phyloP scores from a whole-genome alignment of 164 flowering plant species.

The Stephania yunnanensis region DNA sequence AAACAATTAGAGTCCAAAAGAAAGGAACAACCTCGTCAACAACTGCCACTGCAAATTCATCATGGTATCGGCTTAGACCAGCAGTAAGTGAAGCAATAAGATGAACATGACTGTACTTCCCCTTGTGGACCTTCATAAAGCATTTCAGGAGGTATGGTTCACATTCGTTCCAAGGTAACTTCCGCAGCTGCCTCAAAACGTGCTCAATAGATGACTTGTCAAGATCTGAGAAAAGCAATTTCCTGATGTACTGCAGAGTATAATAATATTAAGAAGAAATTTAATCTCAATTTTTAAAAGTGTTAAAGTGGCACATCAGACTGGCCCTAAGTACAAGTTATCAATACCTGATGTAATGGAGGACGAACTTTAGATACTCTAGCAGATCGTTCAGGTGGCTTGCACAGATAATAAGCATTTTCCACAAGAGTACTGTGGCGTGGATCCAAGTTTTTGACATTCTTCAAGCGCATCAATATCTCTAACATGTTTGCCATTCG shows the following conservation, averaged over 20 bases:
- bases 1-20: neutral
- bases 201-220: constrained; percentile 90
- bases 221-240: constrained; percentile 85
- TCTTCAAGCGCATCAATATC: constrained; percentile 94
- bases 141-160: constrained; percentile 77
- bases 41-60: constrained; percentile 93
- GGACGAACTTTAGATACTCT: constrained; percentile 89
- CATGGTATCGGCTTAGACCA: constrained; percentile 93
- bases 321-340: neutral
- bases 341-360: constrained; percentile 85
- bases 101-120: constrained; percentile 94
- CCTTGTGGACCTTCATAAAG: constrained; percentile 93
- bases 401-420: constrained; percentile 97
- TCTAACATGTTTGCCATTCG: constrained; percentile 98
- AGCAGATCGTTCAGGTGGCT: constrained; percentile 97
- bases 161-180: constrained; percentile 95
- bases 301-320: constrained; percentile 3
- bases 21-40: constrained; percentile 80
- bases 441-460: constrained; percentile 97
- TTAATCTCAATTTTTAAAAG: neutral
- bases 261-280: neutral
- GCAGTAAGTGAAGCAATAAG: constrained; percentile 93
- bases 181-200: constrained; percentile 92
- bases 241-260: constrained; percentile 78
- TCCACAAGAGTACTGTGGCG: constrained; percentile 96